These are phyloP conservation scores for Suillus weaverae DNA, from an alignment of 768 basidiomycete species.

Conservation along the genomic window DNA sequence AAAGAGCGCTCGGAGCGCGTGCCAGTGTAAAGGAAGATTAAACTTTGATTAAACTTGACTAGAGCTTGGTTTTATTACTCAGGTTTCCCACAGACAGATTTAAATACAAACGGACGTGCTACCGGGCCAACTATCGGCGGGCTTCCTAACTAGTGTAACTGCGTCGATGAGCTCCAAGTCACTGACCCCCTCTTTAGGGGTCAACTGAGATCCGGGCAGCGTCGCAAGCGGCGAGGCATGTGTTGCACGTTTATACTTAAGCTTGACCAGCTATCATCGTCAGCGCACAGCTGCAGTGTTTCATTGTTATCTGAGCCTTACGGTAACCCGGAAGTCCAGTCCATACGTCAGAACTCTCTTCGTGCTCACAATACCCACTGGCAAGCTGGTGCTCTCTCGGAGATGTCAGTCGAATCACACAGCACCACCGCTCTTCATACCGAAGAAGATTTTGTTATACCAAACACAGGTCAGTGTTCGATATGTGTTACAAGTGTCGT, in stretches of 20 bases:
- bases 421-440: neutral
- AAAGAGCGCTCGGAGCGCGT: too few relatives aligned
- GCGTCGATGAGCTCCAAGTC: neutral
- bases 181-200: slow-evolving; percentile 2
- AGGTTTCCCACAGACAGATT: too few relatives aligned
- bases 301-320: neutral
- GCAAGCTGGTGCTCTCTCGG: neutral
- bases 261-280: neutral
- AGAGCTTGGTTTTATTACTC: too few relatives aligned
- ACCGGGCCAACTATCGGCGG: too few relatives aligned
- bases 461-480: neutral
- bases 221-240: neutral
- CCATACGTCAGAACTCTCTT: neutral
- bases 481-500: slow-evolving; percentile 12
- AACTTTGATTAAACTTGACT: too few relatives aligned
- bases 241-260: neutral
- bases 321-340: neutral
- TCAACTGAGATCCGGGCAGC: neutral
- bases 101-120: too few relatives aligned
- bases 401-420: slow-evolving; percentile 1
- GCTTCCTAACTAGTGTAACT: neutral
- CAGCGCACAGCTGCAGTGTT: neutral
- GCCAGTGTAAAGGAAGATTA: too few relatives aligned
- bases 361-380: neutral
- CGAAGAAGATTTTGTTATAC: neutral